Evolutionary conservation across 805 yeast species (phyloP).

Genomic region (Ogataea sp.): DNA sequence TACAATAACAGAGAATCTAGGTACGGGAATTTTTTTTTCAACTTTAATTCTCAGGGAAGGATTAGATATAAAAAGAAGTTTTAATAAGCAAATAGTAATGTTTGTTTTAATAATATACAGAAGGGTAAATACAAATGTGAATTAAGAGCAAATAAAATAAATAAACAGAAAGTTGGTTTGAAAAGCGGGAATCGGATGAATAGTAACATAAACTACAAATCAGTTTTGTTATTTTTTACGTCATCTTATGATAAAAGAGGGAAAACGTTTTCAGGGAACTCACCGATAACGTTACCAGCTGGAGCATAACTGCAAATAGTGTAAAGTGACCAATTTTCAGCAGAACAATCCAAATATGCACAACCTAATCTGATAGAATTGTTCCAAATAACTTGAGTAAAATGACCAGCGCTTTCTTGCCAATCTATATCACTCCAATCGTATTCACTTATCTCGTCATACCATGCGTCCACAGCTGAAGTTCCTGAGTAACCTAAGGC

Average conservation of each 20-base stretch:
- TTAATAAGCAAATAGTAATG: too few relatives aligned
- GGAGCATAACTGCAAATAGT: slow-evolving; percentile 71
- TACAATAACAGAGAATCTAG: too few relatives aligned
- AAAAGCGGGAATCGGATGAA: too few relatives aligned
- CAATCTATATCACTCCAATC: slow-evolving; percentile 44
- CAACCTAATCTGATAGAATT: slow-evolving; percentile 57
- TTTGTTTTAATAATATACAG: too few relatives aligned
- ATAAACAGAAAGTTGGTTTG: too few relatives aligned
- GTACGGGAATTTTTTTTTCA: too few relatives aligned
- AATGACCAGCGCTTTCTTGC: slow-evolving; percentile 54
- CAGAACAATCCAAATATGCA: slow-evolving; percentile 48
- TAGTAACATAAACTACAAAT: too few relatives aligned
- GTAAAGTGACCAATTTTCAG: slow-evolving; percentile 43
- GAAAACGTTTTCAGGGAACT: slow-evolving; percentile 29
- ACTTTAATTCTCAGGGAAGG: too few relatives aligned
- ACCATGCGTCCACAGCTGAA: slow-evolving; percentile 65
- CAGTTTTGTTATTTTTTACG: too few relatives aligned
- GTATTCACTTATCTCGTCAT: slow-evolving; percentile 52
- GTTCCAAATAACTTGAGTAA: slow-evolving; percentile 73
- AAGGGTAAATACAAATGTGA: too few relatives aligned
- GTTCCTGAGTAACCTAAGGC: slow-evolving; percentile 57
- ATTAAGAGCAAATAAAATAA: too few relatives aligned
- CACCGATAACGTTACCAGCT: slow-evolving; percentile 63
- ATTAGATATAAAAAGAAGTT: too few relatives aligned
- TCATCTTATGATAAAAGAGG: slow-evolving; percentile 11